Percentiles rank a stretch among this genome's conserved stretches.
phyloP scores from a whole-genome alignment of 768 basidiomycete genomes.

The Pleurotus pulmonarius region DNA sequence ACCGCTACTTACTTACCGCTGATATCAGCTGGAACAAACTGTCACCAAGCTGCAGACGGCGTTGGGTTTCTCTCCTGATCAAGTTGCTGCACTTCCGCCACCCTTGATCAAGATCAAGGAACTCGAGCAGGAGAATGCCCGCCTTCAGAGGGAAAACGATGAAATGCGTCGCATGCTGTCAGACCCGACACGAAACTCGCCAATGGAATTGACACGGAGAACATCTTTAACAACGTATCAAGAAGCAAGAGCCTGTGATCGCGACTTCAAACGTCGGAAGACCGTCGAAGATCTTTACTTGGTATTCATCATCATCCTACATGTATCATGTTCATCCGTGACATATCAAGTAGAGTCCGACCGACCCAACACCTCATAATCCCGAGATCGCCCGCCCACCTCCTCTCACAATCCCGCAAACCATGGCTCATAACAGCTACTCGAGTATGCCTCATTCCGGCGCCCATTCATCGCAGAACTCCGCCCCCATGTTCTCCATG shows the following conservation, averaged over 20 bases:
- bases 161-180: conserved; percentile 66
- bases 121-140: conserved; percentile 75
- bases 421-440: conserved; percentile 33
- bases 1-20: conserved; percentile 2
- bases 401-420: conserved; percentile 61
- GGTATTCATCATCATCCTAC: conserved; percentile 24
- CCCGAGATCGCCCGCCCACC: conserved; percentile 42
- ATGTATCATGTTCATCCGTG: neutral
- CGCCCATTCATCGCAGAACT: conserved; percentile 30
- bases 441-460: conserved; percentile 33
- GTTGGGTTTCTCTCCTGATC: conserved; percentile 69
- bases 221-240: conserved; percentile 42
- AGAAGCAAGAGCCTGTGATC: conserved; percentile 47
- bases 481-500: conserved; percentile 46
- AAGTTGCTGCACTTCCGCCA: conserved; percentile 69
- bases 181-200: conserved; percentile 35
- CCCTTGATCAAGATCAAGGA: conserved; percentile 75
- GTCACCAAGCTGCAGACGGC: conserved; percentile 81
- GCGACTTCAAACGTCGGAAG: conserved; percentile 62
- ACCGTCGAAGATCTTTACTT: conserved; percentile 56
- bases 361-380: conserved; percentile 41
- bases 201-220: conserved; percentile 42
- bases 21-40: conserved; percentile 70
- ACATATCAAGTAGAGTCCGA: conserved; percentile 32
- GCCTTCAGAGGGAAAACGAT: conserved; percentile 70